Conservation (phyloP, 148 eudicot species). For the Talinum fruticosum region DNA sequence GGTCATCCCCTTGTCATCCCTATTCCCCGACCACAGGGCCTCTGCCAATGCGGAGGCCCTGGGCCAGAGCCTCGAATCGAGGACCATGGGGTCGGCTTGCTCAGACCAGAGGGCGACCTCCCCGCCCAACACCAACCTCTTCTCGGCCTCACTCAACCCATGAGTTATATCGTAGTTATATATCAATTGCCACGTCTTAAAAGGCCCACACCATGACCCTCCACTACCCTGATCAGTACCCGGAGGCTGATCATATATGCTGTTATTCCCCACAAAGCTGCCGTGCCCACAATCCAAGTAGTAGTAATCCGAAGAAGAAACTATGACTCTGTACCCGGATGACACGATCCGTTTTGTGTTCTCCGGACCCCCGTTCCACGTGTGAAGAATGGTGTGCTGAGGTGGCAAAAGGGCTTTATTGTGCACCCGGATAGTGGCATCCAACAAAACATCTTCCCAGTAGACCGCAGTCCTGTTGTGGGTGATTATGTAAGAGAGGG, state of each 20-base stretch:
- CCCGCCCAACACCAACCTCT: constrained; percentile 73
- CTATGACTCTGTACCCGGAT: constrained; percentile 73
- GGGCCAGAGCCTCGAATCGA: constrained; percentile 80
- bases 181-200: constrained; percentile 86
- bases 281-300: constrained; percentile 98
- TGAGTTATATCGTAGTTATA: constrained; percentile 80
- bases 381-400: constrained; percentile 59
- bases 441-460: constrained; percentile 85
- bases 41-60: constrained; percentile 83
- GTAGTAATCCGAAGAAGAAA: constrained; percentile 74
- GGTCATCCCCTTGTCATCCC: constrained; percentile 59
- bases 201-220: constrained; percentile 94
- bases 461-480: constrained; percentile 66
- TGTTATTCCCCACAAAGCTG: constrained; percentile 63
- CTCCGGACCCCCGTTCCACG: constrained; percentile 67
- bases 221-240: constrained; percentile 54
- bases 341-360: constrained; percentile 68
- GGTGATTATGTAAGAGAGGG: constrained; percentile 55
- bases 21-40: constrained; percentile 76
- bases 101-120: constrained; percentile 96
- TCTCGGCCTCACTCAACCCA: constrained; percentile 53
- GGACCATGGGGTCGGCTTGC: constrained; percentile 74
- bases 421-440: constrained; percentile 39
- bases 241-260: constrained; percentile 48
- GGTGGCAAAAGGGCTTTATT: constrained; percentile 50